These are phyloP conservation scores for Lasiosphaeria ovina DNA, from an alignment of 495 filamentous ascomycete genomes.

Conservation along the genomic window DNA sequence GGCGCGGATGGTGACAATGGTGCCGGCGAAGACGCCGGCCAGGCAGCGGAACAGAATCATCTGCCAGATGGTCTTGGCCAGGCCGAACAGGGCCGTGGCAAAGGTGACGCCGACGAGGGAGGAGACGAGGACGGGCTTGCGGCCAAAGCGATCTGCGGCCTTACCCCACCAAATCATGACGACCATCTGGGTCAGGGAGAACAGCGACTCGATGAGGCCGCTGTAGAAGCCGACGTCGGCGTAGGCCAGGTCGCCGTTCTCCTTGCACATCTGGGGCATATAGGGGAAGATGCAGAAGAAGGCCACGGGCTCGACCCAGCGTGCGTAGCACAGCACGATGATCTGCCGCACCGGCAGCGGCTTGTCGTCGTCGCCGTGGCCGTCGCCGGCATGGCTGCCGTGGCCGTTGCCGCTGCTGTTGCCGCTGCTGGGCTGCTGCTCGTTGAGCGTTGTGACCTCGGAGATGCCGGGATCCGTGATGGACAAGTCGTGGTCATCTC, in stretches of 20 bases:
- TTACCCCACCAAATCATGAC: constrained; percentile 59
- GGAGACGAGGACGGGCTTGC: constrained; percentile 64
- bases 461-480: constrained; percentile 17
- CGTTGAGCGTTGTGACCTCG: constrained; percentile 15
- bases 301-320: constrained; percentile 68
- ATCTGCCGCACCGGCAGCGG: constrained; percentile 61
- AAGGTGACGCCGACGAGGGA: constrained; percentile 59
- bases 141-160: constrained; percentile 62
- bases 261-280: constrained; percentile 66
- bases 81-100: constrained; percentile 59
- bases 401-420: constrained; percentile 29
- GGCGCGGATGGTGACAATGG: constrained; percentile 64
- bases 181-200: constrained; percentile 63
- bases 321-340: constrained; percentile 62
- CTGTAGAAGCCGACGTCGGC: constrained; percentile 68
- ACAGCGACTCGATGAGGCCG: constrained; percentile 70
- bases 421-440: constrained; percentile 14
- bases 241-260: constrained; percentile 54
- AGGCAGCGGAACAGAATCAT: constrained; percentile 66
- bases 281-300: constrained; percentile 77
- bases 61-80: constrained; percentile 58
- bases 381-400: constrained; percentile 12
- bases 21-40: constrained; percentile 67
- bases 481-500: constrained; percentile 10
- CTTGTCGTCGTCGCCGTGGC: constrained; percentile 30